These are phyloP conservation scores for Spatholobus suberectus DNA, from an alignment of 306 rosid species.

Conservation along the genomic window DNA sequence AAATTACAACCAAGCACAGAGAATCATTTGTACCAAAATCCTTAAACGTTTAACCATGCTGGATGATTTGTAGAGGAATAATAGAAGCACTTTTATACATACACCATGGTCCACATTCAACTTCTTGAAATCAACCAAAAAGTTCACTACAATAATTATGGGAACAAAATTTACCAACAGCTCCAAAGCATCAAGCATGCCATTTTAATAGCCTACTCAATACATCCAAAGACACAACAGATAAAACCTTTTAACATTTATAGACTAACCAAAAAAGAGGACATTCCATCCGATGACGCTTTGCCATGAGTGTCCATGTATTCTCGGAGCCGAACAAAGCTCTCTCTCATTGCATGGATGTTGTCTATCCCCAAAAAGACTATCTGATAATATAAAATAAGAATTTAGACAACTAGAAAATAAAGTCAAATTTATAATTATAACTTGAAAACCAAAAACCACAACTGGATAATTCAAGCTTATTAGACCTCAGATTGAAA, in stretches of 20 bases:
- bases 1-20: conserved; percentile 31
- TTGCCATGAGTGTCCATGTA: conserved; percentile 88
- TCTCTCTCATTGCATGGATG: conserved; percentile 97
- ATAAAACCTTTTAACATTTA: conserved; percentile 30
- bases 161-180: conserved; percentile 1
- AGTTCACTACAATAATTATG: not conserved
- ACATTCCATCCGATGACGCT: conserved; percentile 95
- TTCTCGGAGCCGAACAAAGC: conserved; percentile 92
- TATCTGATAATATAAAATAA: conserved; percentile 56
- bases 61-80: conserved; percentile 33
- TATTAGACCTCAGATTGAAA: conserved; percentile 85
- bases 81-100: not conserved
- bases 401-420: conserved; percentile 3
- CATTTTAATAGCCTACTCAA: conserved; percentile 27
- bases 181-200: conserved; percentile 32
- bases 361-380: conserved; percentile 97
- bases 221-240: conserved; percentile 29
- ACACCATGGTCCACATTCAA: conserved; percentile 20
- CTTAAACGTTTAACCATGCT: not conserved
- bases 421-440: conserved; percentile 24
- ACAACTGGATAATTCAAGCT: conserved; percentile 43
- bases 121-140: conserved; percentile 25
- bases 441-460: conserved; percentile 21
- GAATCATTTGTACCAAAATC: not conserved
- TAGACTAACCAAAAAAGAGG: conserved; percentile 90